Evolutionary conservation across 495 filamentous ascomycete genomes (phyloP).

Genomic region (Trypethelium eluteriae): DNA sequence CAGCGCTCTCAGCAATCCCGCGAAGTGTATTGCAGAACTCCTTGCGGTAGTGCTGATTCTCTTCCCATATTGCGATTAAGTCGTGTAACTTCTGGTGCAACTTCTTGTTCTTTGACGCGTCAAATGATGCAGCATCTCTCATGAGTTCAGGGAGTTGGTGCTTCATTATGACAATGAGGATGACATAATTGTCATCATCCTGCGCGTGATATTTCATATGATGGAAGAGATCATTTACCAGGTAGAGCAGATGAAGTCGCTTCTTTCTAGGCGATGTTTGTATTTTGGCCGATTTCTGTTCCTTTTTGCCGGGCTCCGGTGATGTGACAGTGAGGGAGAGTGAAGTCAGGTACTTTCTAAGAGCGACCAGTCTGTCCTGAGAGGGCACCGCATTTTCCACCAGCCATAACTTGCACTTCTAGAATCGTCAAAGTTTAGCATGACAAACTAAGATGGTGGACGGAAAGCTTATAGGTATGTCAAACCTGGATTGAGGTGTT

Average conservation of each 20-base stretch:
- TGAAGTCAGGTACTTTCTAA: slow-evolving; percentile 70
- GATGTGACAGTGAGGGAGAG: slow-evolving; percentile 53
- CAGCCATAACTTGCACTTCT: slow-evolving; percentile 87
- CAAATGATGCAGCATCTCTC: slow-evolving; percentile 53
- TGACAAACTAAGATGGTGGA: slow-evolving; percentile 40
- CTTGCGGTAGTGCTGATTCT: slow-evolving; percentile 57
- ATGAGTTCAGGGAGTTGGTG: slow-evolving; percentile 55
- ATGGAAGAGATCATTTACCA: slow-evolving; percentile 76
- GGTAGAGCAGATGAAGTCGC: slow-evolving; percentile 70
- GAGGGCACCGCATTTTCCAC: slow-evolving; percentile 63
- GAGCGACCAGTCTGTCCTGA: slow-evolving; percentile 52
- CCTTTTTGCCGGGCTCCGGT: slow-evolving; percentile 17
- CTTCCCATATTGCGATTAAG: slow-evolving; percentile 66
- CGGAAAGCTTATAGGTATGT: slow-evolving; percentile 35
- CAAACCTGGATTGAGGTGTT: slow-evolving; percentile 88
- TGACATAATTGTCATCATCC: slow-evolving; percentile 38
- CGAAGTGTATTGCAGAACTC: slow-evolving; percentile 54
- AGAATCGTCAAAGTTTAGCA: slow-evolving; percentile 46
- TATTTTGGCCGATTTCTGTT: slow-evolving; percentile 22
- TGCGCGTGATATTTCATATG: slow-evolving; percentile 58
- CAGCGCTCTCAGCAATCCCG: slow-evolving; percentile 46
- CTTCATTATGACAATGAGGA: slow-evolving; percentile 55
- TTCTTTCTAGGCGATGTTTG: slow-evolving; percentile 51
- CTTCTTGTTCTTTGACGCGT: slow-evolving; percentile 50
- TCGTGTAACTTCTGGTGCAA: slow-evolving; percentile 57